Base-by-base conservation (phyloP, 1,139 yeast species). In the Kodamaea alishanica region DNA sequence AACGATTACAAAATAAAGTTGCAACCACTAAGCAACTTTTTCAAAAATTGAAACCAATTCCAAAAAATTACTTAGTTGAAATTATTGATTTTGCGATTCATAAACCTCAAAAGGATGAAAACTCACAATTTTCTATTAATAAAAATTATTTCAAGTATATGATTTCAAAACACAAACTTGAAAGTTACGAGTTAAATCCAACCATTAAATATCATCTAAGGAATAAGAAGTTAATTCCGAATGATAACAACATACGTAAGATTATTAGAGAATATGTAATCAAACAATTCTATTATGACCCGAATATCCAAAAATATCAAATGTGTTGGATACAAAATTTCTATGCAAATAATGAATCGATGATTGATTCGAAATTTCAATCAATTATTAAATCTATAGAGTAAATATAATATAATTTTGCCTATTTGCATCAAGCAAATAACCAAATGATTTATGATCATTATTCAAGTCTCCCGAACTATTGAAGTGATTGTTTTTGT, bases 351-450 rank as follows among this genome's bases (percentile, higher is more conserved):
- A 37, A 43, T 15, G 20, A 25, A 10, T 37, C 43, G 28, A 37
- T 38, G 40, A 28, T 33, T 24, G 40, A 35, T 12, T 26, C n/a
- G 3, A 26, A 26, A 15, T 12, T 26, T 9, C 22, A 33, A 24
- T 10, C 30, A 20, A 15, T 11, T 8, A 12, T 25, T 22, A 11
- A 11, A 24, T 5, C 32, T 25, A 44, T 28, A 42, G 10, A 15
- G 40, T 37, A 34, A 73, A 58, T 4, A 73, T 58, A 7, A 59
- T 42, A 50, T 73, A 76, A 33, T 62, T 61, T 40, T 65, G 66
- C 36, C 60, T 58, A 29, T 65, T 60, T 2, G 54, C 43, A 39
- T 73, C 77, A 23, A 75, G 48, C 24, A 75, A 43, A 46, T 77
- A 74, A 1, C 70, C 75, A 33, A 59, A 53, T 2, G 53, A 46